Evolutionary conservation across 176 grass and related monocot genomes (phyloP).

Genomic region (Avena atlantica): DNA sequence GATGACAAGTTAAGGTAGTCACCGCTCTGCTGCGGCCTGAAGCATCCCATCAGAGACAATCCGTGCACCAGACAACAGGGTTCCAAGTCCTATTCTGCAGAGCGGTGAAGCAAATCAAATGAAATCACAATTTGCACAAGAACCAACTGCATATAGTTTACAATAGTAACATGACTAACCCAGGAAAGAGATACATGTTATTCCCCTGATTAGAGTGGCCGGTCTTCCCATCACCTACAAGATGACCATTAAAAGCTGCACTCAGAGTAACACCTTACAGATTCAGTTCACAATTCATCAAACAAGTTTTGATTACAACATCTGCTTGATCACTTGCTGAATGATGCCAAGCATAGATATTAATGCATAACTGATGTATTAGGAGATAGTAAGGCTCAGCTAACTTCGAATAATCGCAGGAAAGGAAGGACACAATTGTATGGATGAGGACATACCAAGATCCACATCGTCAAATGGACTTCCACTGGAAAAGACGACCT

Average conservation of each 20-base stretch:
- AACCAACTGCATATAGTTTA: slow-evolving; percentile 32
- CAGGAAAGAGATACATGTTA: slow-evolving; percentile 99
- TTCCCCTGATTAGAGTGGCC: slow-evolving; percentile 98
- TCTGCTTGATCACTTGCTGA: not conserved
- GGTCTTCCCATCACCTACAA: slow-evolving; percentile 81
- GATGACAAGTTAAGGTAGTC: slow-evolving; percentile 39
- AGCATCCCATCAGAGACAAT: slow-evolving; percentile 97
- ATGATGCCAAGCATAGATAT: slow-evolving; percentile 23
- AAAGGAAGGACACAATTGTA: not conserved
- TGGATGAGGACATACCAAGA: slow-evolving; percentile 65
- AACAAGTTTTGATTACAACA: slow-evolving; percentile 12
- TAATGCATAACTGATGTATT: slow-evolving; percentile 8
- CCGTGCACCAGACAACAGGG: slow-evolving; percentile 90
- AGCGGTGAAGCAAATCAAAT: slow-evolving; percentile 26
- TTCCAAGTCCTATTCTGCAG: slow-evolving; percentile 92
- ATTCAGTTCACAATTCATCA: slow-evolving; percentile 1
- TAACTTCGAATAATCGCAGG: not conserved
- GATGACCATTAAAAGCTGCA: slow-evolving; percentile 29
- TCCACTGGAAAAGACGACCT: slow-evolving; percentile 90
- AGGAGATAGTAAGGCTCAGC: slow-evolving; percentile 25
- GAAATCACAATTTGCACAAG: slow-evolving; percentile 39
- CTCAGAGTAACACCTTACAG: not conserved
- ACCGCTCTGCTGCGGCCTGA: slow-evolving; percentile 94
- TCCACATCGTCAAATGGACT: slow-evolving; percentile 86
- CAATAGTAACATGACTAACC: slow-evolving; percentile 61